A percentile compares a stretch with the other conserved stretches of the same genome.
These are phyloP conservation scores for Vigna unguiculata DNA, from an alignment of 306 rosid genomes.

Conservation along the genomic window DNA sequence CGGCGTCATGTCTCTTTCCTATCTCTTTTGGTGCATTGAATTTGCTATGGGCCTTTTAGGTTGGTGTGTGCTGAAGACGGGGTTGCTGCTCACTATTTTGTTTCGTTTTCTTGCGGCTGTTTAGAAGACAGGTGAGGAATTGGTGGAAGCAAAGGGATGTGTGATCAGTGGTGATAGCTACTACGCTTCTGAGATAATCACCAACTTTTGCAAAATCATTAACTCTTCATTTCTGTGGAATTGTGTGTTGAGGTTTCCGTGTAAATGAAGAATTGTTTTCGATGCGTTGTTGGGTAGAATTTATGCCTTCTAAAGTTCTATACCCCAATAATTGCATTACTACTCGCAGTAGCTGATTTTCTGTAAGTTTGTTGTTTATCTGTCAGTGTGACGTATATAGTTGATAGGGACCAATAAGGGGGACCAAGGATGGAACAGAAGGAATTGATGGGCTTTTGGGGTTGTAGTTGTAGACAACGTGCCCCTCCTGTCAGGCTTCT, in stretches of 20 bases:
- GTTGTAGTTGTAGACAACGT: background rate
- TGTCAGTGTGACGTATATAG: background rate
- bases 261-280: slow-evolving; percentile 11
- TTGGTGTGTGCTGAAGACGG: background rate
- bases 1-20: slow-evolving; percentile 2
- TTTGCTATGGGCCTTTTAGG: background rate
- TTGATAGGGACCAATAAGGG: background rate
- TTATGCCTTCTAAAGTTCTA: slow-evolving; percentile 7
- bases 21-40: background rate
- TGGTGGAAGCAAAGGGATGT: background rate
- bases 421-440: background rate
- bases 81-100: background rate
- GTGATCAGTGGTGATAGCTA: background rate
- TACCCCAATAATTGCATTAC: background rate
- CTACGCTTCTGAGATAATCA: background rate
- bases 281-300: background rate
- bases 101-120: slow-evolving; percentile 1
- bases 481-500: background rate
- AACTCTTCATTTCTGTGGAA: slow-evolving; percentile 15
- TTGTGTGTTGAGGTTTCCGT: slow-evolving; percentile 24
- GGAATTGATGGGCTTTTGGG: background rate
- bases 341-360: background rate
- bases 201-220: background rate
- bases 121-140: background rate
- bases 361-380: background rate